phyloP scores from a whole-genome alignment of 495 filamentous ascomycete genomes.

The Talaromyces proteolyticus region DNA sequence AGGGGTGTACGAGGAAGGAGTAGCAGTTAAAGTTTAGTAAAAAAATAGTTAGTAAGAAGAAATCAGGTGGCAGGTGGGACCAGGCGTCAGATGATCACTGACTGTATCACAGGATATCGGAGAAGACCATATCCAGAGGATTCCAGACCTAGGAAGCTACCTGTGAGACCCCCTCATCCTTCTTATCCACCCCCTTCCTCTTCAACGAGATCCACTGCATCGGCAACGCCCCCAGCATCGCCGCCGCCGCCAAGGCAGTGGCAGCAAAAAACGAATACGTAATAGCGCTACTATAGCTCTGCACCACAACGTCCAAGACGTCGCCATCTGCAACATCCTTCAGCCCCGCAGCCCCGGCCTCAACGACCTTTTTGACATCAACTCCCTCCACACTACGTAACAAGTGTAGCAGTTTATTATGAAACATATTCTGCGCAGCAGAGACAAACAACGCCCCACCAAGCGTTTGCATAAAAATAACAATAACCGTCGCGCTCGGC shows the following conservation, averaged over 20 bases:
- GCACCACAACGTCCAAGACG: slow-evolving; percentile 10
- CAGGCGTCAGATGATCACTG: too few species aligned
- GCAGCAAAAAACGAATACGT: slow-evolving; percentile 17
- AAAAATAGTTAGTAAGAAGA: too few species aligned
- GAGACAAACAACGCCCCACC: background rate
- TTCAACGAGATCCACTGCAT: slow-evolving; percentile 15
- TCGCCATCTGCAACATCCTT: slow-evolving; percentile 11
- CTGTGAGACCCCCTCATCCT: too few species aligned
- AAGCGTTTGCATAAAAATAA: slow-evolving; percentile 4
- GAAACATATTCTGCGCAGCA: slow-evolving; percentile 8
- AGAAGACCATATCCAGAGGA: too few species aligned
- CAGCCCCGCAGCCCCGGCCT: slow-evolving; percentile 13
- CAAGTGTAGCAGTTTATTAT: slow-evolving; percentile 11
- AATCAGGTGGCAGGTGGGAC: too few species aligned
- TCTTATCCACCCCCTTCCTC: too few species aligned
- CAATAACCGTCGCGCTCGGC: background rate
- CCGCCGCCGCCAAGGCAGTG: slow-evolving; percentile 10
- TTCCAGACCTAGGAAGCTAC: too few species aligned
- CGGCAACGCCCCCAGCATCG: slow-evolving; percentile 10
- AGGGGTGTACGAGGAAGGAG: too few species aligned
- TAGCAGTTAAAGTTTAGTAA: too few species aligned
- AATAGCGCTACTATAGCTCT: slow-evolving; percentile 22
- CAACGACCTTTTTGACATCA: slow-evolving; percentile 2
- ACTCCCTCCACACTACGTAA: background rate
- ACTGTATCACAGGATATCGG: too few species aligned